Evolutionary conservation across 2,329 filamentous ascomycete genomes (phyloP).

Genomic region (Penicillium psychrosexuale): DNA sequence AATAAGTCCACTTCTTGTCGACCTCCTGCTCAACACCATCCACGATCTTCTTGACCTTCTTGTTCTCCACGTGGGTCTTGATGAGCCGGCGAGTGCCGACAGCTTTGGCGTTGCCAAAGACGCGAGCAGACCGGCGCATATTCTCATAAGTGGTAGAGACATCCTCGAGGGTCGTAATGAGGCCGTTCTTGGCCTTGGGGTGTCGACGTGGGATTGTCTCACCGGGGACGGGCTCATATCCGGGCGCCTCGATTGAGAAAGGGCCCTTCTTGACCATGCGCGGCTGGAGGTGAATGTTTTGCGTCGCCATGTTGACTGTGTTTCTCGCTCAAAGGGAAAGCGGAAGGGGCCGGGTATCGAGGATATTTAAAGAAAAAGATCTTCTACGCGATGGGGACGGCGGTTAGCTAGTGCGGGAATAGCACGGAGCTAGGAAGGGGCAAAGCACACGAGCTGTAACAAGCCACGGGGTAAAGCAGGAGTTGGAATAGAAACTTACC

Average conservation of each 20-base stretch:
- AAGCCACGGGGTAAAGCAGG: not conserved
- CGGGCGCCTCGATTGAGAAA: constrained; percentile 70
- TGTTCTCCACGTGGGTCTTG: constrained; percentile 75
- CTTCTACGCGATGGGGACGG: constrained; percentile 10
- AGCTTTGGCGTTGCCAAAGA: constrained; percentile 62
- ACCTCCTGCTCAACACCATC: constrained; percentile 76
- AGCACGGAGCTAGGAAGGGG: not conserved
- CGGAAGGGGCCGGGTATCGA: not conserved
- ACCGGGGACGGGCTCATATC: constrained; percentile 66
- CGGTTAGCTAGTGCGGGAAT: constrained; percentile 7
- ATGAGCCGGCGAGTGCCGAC: constrained; percentile 71
- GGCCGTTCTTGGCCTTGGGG: constrained; percentile 65
- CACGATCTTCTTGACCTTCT: constrained; percentile 84
- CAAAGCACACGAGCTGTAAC: not conserved
- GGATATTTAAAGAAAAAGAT: constrained; percentile 9
- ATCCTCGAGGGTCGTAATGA: constrained; percentile 65
- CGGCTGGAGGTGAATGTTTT: constrained; percentile 37
- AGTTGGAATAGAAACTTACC: constrained; percentile 2
- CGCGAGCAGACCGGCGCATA: constrained; percentile 63
- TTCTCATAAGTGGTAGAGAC: constrained; percentile 77
- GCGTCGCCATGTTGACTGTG: constrained; percentile 32
- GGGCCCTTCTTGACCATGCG: constrained; percentile 66
- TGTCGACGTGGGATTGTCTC: constrained; percentile 83
- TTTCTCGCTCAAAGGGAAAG: constrained; percentile 9
- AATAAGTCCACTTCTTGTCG: constrained; percentile 89